Conservation (phyloP, 176 grass and related monocot genomes). For the Triticum monococcum region DNA sequence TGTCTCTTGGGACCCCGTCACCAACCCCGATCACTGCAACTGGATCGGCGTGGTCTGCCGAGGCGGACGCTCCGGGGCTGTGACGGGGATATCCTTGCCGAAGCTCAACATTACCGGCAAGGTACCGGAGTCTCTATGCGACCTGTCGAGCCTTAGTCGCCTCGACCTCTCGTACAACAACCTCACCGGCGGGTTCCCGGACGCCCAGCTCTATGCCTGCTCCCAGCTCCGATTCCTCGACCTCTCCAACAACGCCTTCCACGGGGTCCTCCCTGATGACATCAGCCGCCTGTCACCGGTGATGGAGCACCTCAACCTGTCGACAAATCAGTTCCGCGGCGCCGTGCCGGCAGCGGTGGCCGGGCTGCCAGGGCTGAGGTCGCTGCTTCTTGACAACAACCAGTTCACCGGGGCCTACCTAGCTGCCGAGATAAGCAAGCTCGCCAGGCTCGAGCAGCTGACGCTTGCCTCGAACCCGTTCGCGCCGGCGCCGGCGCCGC, state of each 20-base stretch:
- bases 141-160: background rate
- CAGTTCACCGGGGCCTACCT: background rate
- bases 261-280: slow-evolving; percentile 20
- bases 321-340: slow-evolving; percentile 23
- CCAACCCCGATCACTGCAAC: background rate
- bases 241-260: slow-evolving; percentile 44
- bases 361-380: background rate
- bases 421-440: background rate
- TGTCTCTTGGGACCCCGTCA: background rate
- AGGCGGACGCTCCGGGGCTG: background rate
- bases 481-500: background rate
- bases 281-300: slow-evolving; percentile 10
- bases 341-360: slow-evolving; percentile 32
- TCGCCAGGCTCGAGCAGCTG: background rate
- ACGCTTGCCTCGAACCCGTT: background rate
- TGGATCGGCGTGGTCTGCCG: background rate
- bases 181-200: background rate
- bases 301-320: slow-evolving; percentile 30
- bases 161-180: background rate
- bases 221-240: slow-evolving; percentile 18
- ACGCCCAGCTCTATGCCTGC: slow-evolving; percentile 26
- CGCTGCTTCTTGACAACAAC: background rate
- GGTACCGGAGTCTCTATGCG: background rate
- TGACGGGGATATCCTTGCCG: background rate
- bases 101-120: background rate